Base-by-base conservation (phyloP, 2,329 filamentous ascomycete species). In the Dothiorella sarmentorum region DNA sequence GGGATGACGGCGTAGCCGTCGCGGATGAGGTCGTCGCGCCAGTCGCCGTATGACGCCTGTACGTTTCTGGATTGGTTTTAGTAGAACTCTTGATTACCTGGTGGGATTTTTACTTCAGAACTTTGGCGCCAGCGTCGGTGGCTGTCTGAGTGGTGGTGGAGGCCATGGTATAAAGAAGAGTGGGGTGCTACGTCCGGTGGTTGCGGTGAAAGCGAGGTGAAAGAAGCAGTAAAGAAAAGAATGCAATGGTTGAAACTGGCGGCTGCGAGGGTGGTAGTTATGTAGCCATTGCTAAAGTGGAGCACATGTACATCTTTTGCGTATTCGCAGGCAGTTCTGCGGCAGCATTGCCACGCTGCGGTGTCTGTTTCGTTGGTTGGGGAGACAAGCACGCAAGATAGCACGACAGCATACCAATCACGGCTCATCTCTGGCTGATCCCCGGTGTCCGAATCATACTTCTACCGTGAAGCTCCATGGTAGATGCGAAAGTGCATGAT, bases 1-100 rank as follows among this genome's bases (percentile, higher is more conserved):
- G 76, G 77, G 61, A 79, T 68, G 10, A 79, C 61, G 2, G 71
- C 71, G 59, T 67, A 78, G 17, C 76, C 76, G 56, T 76, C 66
- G 38, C 67, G 65, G 62, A 73, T 68, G 57, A 79, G 74, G n/a
- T 79, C 60, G 66, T 77, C 62, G 60, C 76, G 58, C 77, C 76
- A 65, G 69, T 76, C 64, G 64, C 72, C 64, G 70, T 71, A 61
- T 18, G 45, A 24, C n/a, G 56, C 56, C 17, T 38, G 26, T 31
- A 58, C 11, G 13, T 26, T 38, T 15, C 55, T 58, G 35, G 24
- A n/a, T 22, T 4, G 4, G n/a, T 15, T 13, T 37, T n/a, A 37
- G 35, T 13, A 13, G 29, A 10, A 13, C 15, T 13, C 29, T 4
- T 10, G 4, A n/a, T 4, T 5, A 9, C n/a, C 0, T 26, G 24